Conservation (phyloP, 2,329 filamentous ascomycete species). For the Ophiostoma australiae region DNA sequence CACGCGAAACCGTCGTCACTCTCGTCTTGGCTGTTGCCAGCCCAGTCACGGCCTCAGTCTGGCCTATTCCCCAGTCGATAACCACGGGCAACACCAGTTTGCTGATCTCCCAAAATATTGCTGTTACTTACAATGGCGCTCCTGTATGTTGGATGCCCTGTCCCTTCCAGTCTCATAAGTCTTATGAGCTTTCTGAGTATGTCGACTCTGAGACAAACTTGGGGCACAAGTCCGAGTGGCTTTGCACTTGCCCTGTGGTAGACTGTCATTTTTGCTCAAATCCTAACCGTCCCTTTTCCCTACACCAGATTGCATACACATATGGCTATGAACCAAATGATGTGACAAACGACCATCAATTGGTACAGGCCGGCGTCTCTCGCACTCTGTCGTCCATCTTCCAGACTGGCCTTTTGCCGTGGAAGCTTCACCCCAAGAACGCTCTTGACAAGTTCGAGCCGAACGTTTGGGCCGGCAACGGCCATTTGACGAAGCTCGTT, state of each 20-base stretch:
- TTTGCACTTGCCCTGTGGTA: slow-evolving; percentile 21
- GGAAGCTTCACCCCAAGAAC: slow-evolving; percentile 66
- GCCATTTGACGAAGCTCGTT: slow-evolving; percentile 50
- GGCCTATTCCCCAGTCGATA: slow-evolving; percentile 51
- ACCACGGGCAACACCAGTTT: slow-evolving; percentile 49
- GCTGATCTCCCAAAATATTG: slow-evolving; percentile 49
- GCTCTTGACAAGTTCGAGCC: slow-evolving; percentile 59
- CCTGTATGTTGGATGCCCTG: slow-evolving; percentile 44
- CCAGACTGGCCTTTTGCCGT: slow-evolving; percentile 65
- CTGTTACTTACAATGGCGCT: slow-evolving; percentile 55
- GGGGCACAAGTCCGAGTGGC: not conserved
- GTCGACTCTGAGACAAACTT: not conserved
- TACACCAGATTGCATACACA: slow-evolving; percentile 45
- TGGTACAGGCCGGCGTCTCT: slow-evolving; percentile 54
- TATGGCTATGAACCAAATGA: slow-evolving; percentile 41
- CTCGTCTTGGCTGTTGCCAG: slow-evolving; percentile 36
- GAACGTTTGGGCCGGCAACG: slow-evolving; percentile 35
- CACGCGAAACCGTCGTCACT: slow-evolving; percentile 32
- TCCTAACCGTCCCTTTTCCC: slow-evolving; percentile 19
- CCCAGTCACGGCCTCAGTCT: slow-evolving; percentile 48
- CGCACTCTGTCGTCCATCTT: slow-evolving; percentile 62
- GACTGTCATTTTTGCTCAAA: slow-evolving; percentile 10
- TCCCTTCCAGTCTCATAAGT: slow-evolving; percentile 26
- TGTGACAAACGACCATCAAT: slow-evolving; percentile 45
- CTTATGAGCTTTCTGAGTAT: not conserved